Conservation (phyloP, 2,329 filamentous ascomycete genomes). For the Thelonectria olida region DNA sequence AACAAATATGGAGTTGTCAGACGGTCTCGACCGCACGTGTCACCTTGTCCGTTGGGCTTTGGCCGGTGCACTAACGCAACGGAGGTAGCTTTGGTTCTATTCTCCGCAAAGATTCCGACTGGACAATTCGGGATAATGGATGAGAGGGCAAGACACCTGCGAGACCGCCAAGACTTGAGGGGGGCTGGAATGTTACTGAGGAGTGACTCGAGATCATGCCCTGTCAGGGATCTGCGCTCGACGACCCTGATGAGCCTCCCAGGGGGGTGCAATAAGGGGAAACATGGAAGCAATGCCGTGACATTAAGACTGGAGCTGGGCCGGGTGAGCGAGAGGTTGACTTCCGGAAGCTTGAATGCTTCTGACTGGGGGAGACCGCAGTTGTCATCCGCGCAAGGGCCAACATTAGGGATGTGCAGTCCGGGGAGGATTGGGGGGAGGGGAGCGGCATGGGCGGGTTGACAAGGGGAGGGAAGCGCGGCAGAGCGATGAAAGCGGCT, state of each 20-base stretch:
- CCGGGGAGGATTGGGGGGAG: conserved; percentile 3
- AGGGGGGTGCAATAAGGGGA: neutral
- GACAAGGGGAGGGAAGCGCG: neutral
- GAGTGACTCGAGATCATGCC: neutral
- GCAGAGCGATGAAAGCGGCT: neutral
- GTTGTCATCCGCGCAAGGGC: conserved; percentile 11
- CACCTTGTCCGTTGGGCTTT: neutral
- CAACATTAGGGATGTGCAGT: conserved; percentile 9
- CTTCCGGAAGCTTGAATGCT: conserved; percentile 6
- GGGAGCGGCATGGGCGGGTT: neutral
- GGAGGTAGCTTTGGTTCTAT: neutral
- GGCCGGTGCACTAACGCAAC: conserved; percentile 6
- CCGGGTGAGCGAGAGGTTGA: neutral
- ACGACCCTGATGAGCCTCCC: neutral
- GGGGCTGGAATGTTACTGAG: neutral
- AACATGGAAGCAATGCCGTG: neutral
- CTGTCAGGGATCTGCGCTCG: neutral
- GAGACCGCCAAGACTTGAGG: too few relatives aligned
- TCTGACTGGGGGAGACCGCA: neutral
- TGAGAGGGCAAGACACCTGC: neutral
- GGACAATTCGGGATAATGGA: conserved; percentile 14
- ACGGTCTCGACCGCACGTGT: conserved; percentile 6
- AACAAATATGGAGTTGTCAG: neutral
- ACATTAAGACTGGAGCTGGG: neutral
- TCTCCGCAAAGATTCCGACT: conserved; percentile 11